A percentile compares a stretch with the other conserved stretches of the same genome.
phyloP scores from a whole-genome alignment of 1,284 basidiomycete species.

The Cerioporus squamosus region DNA sequence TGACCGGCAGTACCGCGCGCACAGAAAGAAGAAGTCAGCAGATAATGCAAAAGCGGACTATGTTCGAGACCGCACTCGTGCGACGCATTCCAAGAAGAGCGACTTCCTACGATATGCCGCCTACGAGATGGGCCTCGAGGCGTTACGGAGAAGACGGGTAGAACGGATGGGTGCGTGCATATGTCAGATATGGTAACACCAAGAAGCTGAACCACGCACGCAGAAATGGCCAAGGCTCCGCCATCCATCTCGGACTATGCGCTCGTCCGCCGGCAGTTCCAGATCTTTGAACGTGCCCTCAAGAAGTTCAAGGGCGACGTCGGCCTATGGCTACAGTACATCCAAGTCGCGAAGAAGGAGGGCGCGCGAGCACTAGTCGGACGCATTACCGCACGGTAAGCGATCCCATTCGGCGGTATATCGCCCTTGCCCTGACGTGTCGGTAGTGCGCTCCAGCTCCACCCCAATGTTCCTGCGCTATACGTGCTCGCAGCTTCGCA shows the following conservation, averaged over 20 bases:
- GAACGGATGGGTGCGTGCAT: conserved; percentile 71
- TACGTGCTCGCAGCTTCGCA: conserved; percentile 90
- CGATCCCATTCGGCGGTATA: neutral
- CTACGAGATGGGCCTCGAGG: conserved; percentile 91
- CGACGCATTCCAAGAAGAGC: conserved; percentile 80
- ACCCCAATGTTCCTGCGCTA: conserved; percentile 79
- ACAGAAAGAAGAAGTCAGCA: conserved; percentile 81
- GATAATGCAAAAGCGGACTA: conserved; percentile 86
- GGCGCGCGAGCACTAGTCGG: conserved; percentile 84
- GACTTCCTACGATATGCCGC: conserved; percentile 93
- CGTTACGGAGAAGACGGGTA: conserved; percentile 75
- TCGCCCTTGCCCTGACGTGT: neutral
- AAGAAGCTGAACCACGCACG: neutral
- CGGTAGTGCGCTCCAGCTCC: conserved; percentile 81
- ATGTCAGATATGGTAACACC: neutral
- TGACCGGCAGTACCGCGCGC: conserved; percentile 17
- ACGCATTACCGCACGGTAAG: conserved; percentile 75
- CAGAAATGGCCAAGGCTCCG: conserved; percentile 26
- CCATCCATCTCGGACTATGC: conserved; percentile 82
- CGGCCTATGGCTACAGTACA: conserved; percentile 88
- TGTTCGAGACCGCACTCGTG: conserved; percentile 84
- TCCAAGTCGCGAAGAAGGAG: conserved; percentile 82
- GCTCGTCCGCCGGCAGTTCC: conserved; percentile 81
- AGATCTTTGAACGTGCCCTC: conserved; percentile 90
- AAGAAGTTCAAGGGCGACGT: conserved; percentile 90